phyloP scores from a whole-genome alignment of 2,329 filamentous ascomycete species.

The Microsporum audouinii region DNA sequence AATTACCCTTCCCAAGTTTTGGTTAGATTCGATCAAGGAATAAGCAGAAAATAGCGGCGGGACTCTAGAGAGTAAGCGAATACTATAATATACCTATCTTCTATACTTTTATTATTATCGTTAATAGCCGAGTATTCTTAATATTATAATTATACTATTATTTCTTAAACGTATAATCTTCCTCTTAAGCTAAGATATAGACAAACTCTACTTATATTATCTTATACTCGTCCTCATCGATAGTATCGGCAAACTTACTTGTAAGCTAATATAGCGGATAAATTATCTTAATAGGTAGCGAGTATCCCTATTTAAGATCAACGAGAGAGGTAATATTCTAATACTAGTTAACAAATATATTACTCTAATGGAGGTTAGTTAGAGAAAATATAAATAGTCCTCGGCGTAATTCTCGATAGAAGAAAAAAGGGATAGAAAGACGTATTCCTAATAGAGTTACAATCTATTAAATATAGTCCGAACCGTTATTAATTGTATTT shows the following conservation, averaged over 20 bases:
- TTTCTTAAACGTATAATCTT: not conserved
- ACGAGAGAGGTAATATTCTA: conserved; percentile 26
- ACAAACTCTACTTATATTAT: conserved; percentile 15
- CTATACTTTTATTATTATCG: conserved; percentile 8
- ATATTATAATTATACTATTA: not conserved
- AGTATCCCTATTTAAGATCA: conserved; percentile 26
- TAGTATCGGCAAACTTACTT: conserved; percentile 10
- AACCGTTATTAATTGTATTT: conserved; percentile 15
- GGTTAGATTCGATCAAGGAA: conserved; percentile 8
- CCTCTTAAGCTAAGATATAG: conserved; percentile 15
- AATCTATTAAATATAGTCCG: conserved; percentile 16
- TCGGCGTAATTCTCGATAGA: conserved; percentile 1
- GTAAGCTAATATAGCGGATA: conserved; percentile 24
- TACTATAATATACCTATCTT: conserved; percentile 10
- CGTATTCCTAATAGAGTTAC: conserved; percentile 23
- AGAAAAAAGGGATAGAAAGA: conserved; percentile 21
- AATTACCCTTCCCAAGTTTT: conserved; percentile 2
- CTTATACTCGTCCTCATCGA: conserved; percentile 14
- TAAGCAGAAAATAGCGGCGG: not conserved
- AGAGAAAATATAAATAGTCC: conserved; percentile 26
- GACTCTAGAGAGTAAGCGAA: conserved; percentile 2
- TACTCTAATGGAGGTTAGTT: conserved; percentile 22
- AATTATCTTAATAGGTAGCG: conserved; percentile 21
- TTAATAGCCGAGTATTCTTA: conserved; percentile 1
- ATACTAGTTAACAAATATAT: conserved; percentile 27